Base-by-base conservation (phyloP, 306 rosid genomes). In the Mimosa pudica region DNA sequence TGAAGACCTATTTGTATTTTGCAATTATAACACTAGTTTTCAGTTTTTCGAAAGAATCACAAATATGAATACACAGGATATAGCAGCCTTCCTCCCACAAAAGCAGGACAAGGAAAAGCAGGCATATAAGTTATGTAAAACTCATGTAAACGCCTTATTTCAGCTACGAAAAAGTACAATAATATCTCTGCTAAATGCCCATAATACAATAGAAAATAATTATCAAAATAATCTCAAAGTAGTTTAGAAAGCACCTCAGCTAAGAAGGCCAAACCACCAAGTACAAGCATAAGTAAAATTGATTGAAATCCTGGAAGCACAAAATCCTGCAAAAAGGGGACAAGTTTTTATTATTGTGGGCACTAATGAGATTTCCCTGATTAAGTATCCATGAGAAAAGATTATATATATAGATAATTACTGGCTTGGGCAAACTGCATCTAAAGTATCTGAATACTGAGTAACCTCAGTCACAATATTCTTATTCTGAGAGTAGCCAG, bases 221-320 rank as follows among this genome's bases (percentile, higher is more conserved):
- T 16, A 3, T 24, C 10, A 44, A 66, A 74, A 41, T 24, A 81
- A 20, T 24, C 36, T 60, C 10, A 17, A 73, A 12, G 75, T 52
- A 71, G 80, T 75, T 77, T 74, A 76, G 74, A 71, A 49, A 60
- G 49, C 74, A 93, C 98, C 97, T 93, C 98, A 2, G 96, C 98
- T 57, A 88, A 87, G 86, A 91, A 89, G 79, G 94, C 92, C 57
- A 93, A 78, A 74, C 87, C 54, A 61, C 96, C 87, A 17, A 87
- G 89, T 61, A 87, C 79, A 73, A 91, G 80, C 94, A 89, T 86
- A 69, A 88, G 78, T 49, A 84, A 47, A 79, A 84, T 71, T 36
- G 94, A 85, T 80, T 73, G 80, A 12, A 89, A 18, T 78, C 82
- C 65, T 10, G 98, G 98, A 65, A 91, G 77, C 77, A 89, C 93